phyloP scores from a whole-genome alignment of 2,329 filamentous ascomycete species.

The Colletotrichum sp. region DNA sequence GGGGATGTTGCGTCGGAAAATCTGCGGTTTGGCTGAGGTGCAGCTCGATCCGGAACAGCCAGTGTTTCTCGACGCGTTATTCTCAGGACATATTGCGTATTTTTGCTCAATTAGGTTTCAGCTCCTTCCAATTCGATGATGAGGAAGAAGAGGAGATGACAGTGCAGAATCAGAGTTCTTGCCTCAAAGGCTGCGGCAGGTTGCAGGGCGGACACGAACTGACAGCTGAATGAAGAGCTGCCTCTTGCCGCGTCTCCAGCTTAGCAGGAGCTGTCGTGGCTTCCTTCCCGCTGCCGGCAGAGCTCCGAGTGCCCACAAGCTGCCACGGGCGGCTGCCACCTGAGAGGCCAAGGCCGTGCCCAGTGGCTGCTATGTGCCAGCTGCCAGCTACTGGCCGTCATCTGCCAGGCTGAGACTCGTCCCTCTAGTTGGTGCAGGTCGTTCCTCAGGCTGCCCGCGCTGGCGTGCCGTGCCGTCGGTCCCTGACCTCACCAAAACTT shows the following conservation, averaged over 20 bases:
- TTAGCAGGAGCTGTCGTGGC: not conserved
- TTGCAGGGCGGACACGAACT: not conserved
- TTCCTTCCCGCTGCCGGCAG: not conserved
- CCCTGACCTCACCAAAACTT: conserved; percentile 22
- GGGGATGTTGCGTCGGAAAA: not conserved
- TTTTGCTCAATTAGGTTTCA: not conserved
- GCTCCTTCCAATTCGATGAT: not conserved
- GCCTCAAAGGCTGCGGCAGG: not conserved
- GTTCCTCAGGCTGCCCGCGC: conserved; percentile 14
- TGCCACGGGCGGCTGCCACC: not conserved
- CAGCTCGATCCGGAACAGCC: not conserved
- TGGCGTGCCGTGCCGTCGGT: not conserved
- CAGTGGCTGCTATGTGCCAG: rapidly evolving
- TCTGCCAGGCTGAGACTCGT: not conserved
- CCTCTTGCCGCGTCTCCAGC: not conserved
- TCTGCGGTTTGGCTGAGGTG: not conserved
- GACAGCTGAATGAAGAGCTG: not conserved
- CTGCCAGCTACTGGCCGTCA: not conserved
- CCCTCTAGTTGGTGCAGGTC: not conserved
- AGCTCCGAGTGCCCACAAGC: not conserved
- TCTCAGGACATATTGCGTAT: not conserved
- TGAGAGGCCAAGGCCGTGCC: not conserved
- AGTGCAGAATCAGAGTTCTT: not conserved
- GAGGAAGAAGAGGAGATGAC: not conserved
- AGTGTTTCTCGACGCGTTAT: not conserved